Conservation (phyloP, 495 filamentous ascomycete genomes). For the Penicillium egyptiacum region DNA sequence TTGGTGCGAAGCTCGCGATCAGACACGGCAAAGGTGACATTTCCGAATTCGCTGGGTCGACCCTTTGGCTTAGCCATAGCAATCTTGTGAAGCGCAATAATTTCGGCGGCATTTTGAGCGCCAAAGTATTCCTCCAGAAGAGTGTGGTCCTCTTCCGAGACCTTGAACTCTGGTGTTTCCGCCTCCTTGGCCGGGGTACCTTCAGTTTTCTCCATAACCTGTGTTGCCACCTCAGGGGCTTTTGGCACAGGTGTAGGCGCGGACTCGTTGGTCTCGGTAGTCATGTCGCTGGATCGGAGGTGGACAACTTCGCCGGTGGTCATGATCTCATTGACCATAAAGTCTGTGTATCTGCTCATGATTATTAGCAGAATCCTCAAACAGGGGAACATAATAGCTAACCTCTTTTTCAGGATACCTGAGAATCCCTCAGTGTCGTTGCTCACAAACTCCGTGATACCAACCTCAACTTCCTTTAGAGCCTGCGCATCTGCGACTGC, state of each 20-base stretch:
- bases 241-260: constrained; percentile 7
- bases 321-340: constrained; percentile 88
- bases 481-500: constrained; percentile 30
- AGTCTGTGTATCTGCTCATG: constrained; percentile 79
- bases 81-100: constrained; percentile 46
- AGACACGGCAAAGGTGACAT: constrained; percentile 45
- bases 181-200: constrained; percentile 14
- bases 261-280: constrained; percentile 8
- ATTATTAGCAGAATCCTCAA: constrained; percentile 1
- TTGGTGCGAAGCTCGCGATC: constrained; percentile 62
- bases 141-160: constrained; percentile 49
- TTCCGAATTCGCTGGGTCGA: constrained; percentile 44
- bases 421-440: constrained; percentile 49
- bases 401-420: constrained; percentile 62
- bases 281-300: constrained; percentile 52
- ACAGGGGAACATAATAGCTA: constrained; percentile 3
- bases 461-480: constrained; percentile 51
- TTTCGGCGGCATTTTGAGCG: constrained; percentile 37
- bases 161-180: constrained; percentile 25
- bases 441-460: constrained; percentile 58
- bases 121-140: constrained; percentile 49
- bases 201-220: constrained; percentile 12
- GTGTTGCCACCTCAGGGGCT: neutral
- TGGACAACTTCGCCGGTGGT: constrained; percentile 78
- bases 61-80: constrained; percentile 42